Base-by-base conservation (phyloP, 108 stramenopile species). In the Cylindrotheca fusiformis region DNA sequence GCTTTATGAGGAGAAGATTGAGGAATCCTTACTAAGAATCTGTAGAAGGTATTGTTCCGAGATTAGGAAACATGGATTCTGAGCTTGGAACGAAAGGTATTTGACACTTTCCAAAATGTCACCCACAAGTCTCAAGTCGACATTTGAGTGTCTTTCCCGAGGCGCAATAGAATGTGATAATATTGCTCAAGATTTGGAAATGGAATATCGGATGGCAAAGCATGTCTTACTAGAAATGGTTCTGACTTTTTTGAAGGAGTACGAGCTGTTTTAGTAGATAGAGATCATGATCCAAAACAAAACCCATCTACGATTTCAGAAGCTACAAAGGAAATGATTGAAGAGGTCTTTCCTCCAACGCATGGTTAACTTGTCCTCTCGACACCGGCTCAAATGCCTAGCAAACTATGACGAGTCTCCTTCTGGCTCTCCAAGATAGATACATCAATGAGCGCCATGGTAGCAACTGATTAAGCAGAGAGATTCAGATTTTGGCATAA, bases 231-330 rank as follows among this genome's bases (percentile, higher is more conserved):
- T 26, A 4, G 17, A 27, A 22, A 33, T 12, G 75, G 63, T 0
- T 65, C 63, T 27, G 98, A 99, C 65, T 99, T 99, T 76, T 91
- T 85, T 62, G 97, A 97, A 65, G 98, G 98, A 3, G 88, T 99
- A n/a, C 84, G 97, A n/a, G n/a, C n/a, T n/a, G n/a, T n/a, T n/a
- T n/a, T n/a, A n/a, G n/a, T n/a, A n/a, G n/a, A n/a, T n/a, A 91
- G 86, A 61, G 95, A 96, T 76, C 68, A 74, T 5, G 58, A 74
- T 14, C 97, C 98, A 29, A 75, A 70, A 58, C 98, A 97, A 97
- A 73, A 68, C 41, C 88, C 86, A 12, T 3, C 62, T 0, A 66
- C 53, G 46, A 55, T 87, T 29, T 60, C 62, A 24, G 84, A 84
- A 36, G 82, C n/a, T n/a, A n/a, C n/a, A n/a, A n/a, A n/a, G n/a